Base-by-base conservation (phyloP, 2,329 filamentous ascomycete genomes). In the Pyrenochaeta sp. region DNA sequence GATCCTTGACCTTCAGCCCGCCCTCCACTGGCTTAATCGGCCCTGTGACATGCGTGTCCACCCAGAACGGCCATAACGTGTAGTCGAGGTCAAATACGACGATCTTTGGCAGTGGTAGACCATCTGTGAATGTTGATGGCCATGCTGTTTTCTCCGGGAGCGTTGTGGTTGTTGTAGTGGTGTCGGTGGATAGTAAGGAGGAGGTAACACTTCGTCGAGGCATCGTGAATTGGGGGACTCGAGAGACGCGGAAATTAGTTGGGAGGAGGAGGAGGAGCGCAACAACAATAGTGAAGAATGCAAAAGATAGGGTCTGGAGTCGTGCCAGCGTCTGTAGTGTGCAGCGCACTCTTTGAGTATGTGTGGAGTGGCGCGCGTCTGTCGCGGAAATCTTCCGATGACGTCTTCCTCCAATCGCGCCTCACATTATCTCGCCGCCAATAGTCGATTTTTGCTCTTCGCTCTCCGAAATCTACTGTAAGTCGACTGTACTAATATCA, bases 21-120 rank as follows among this genome's bases (percentile, higher is more conserved):
- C 73, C 72, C 35, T 76, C 68, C 7, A 68, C 68, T 3, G 75
- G 66, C 61, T 87, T 87, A 44, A 97, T 78, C 0, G 92, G 93
- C 6, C 87, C 84, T 20, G 87, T 86, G 66, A 95, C 90, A 77
- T 97, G 93, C 3, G 92, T 97, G 80, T 98, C 95, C 1, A 96
- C 89, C 94, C 94, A 98, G 78, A 97, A 97, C 4, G 93, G 92
- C 95, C 94, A 98, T n/a, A 98, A 83, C 0, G 95, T 98, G 82
- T 97, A 98, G 82, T 98, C 94, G 58, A 98, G 86, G 75, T 98
- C 95, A 79, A 98, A 97, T 60, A 95, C 90, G 66, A 98, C 84
- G 63, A 97, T 83, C 57, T 88, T 87, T 0, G 93, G 93, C 1
- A 97, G 84, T 0, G 92, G 90, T 0, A 87, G 84, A 36, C 86